phyloP scores from a whole-genome alignment of 768 basidiomycete species.

The Podaxis sp. region DNA sequence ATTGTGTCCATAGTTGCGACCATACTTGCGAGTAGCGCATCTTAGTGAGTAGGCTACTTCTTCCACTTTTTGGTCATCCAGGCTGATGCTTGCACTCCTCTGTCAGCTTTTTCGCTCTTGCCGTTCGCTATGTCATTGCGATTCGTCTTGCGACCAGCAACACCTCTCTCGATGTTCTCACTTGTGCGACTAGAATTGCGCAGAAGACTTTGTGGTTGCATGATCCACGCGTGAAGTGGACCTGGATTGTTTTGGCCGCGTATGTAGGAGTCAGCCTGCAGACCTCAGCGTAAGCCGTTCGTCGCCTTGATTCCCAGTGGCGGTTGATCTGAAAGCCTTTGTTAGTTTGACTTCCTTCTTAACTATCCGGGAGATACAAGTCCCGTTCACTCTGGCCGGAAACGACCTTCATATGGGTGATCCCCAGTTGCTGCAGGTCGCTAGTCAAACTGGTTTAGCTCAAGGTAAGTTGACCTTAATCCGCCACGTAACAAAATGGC shows the following conservation, averaged over 20 bases:
- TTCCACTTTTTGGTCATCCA: background rate
- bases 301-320: background rate
- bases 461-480: background rate
- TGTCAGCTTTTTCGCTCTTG: background rate
- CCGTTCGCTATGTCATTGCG: constrained; percentile 5
- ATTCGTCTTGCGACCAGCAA: background rate
- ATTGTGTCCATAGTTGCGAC: background rate
- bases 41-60: background rate
- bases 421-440: background rate
- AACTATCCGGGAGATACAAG: background rate
- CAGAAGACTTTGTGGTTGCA: background rate
- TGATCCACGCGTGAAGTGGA: background rate
- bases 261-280: constrained; percentile 1
- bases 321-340: background rate
- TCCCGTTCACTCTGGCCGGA: background rate
- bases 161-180: background rate
- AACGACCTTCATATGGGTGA: background rate
- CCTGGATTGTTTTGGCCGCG: background rate
- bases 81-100: no score
- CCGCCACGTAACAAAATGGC: background rate
- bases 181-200: constrained; percentile 2
- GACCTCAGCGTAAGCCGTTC: background rate
- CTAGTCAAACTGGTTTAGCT: background rate
- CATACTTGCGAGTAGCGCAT: background rate
- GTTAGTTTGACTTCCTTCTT: background rate